Conservation (phyloP, 148 eudicot genomes). For the Arbutus unedo region DNA sequence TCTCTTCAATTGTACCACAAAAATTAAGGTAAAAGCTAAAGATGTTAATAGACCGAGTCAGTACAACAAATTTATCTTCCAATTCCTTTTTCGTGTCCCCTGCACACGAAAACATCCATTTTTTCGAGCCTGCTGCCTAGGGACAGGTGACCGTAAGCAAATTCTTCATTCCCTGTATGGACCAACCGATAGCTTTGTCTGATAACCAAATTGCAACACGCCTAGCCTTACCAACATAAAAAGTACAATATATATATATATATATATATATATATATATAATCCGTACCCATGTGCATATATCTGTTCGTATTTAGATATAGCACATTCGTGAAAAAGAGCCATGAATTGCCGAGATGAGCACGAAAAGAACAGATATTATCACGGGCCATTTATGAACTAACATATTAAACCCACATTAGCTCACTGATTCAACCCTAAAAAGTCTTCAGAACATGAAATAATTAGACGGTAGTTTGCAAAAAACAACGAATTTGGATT, state of each 20-base stretch:
- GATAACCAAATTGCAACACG: background rate
- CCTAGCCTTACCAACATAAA: background rate
- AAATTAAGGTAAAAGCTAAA: background rate
- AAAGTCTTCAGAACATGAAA: background rate
- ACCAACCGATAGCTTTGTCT: slow-evolving; percentile 7
- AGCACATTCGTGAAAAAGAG: background rate
- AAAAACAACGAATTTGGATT: background rate
- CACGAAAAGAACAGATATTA: background rate
- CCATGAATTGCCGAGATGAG: background rate
- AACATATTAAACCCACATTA: background rate
- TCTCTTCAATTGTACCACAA: background rate
- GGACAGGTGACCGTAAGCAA: background rate
- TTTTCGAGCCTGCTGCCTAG: background rate
- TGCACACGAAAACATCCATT: background rate
- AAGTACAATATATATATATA: background rate
- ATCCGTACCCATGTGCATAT: background rate
- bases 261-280: background rate
- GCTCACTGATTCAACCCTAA: slow-evolving; percentile 2
- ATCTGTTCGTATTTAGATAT: background rate
- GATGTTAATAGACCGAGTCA: background rate
- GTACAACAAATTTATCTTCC: background rate
- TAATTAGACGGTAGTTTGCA: background rate
- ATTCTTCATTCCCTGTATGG: background rate
- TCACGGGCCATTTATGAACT: background rate
- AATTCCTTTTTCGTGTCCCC: background rate